Evolutionary conservation across 306 rosid species (phyloP).

Genomic region (Senna tora): DNA sequence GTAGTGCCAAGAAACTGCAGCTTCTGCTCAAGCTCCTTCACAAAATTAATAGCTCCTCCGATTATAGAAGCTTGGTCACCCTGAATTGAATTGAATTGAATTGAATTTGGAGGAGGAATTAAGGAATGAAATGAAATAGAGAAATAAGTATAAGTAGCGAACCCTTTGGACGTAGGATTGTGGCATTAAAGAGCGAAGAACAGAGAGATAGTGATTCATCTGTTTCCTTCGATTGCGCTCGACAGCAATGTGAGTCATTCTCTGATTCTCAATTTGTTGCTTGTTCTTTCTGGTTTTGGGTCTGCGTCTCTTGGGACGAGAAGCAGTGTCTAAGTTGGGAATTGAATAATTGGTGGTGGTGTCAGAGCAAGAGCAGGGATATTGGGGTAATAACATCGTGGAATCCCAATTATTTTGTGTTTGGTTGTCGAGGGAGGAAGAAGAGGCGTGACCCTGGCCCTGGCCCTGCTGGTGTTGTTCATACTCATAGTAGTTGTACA

Average conservation of each 20-base stretch:
- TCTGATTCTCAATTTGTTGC: conserved; percentile 90
- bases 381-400: no score
- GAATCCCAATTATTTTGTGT: conserved; percentile 49
- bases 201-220: conserved; percentile 91
- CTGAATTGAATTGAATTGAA: conserved; percentile 36
- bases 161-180: conserved; percentile 95
- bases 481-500: no score
- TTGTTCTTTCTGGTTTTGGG: conserved; percentile 70
- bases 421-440: conserved; percentile 52
- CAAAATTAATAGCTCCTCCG: conserved; percentile 91
- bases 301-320: conserved; percentile 77
- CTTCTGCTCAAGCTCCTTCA: conserved; percentile 86
- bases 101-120: no score
- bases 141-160: conserved; percentile 19
- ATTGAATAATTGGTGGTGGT: no score
- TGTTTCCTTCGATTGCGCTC: conserved; percentile 90
- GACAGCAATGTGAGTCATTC: conserved; percentile 98
- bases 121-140: no score
- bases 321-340: conserved; percentile 1
- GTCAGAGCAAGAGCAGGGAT: no score
- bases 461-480: conserved; percentile 11
- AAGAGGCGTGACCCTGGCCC: background rate
- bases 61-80: conserved; percentile 96
- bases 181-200: conserved; percentile 90
- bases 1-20: conserved; percentile 73